These are phyloP conservation scores for Diacronema lutheri DNA, from an alignment of 78 protist species.

Conservation along the genomic window DNA sequence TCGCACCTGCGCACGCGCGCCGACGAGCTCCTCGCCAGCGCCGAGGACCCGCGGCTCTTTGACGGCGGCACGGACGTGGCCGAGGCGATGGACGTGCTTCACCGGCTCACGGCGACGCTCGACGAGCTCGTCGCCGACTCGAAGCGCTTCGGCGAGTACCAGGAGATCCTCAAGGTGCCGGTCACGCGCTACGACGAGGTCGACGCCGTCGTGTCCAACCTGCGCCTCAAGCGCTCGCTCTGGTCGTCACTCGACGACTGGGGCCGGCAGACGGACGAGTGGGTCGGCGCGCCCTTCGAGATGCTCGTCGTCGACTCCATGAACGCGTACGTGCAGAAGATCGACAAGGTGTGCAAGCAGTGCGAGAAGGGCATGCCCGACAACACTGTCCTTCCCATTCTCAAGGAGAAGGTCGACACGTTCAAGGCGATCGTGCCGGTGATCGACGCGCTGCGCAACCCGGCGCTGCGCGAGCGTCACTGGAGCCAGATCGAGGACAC, in stretches of 20 bases:
- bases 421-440: constrained; percentile 48
- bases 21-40: not conserved
- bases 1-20: not conserved
- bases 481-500: constrained; percentile 40
- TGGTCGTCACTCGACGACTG: constrained; percentile 40
- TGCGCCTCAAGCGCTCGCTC: constrained; percentile 9
- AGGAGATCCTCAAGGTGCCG: constrained; percentile 1
- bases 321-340: not conserved
- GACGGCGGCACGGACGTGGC: not conserved
- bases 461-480: constrained; percentile 41
- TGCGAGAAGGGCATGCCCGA: constrained; percentile 4
- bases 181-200: constrained; percentile 2
- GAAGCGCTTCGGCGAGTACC: not conserved
- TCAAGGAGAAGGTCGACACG: not conserved
- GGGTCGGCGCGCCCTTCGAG: constrained; percentile 10
- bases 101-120: not conserved
- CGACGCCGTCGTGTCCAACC: not conserved
- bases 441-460: constrained; percentile 40
- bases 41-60: not conserved
- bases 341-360: constrained; percentile 1
- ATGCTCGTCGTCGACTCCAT: constrained; percentile 10
- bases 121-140: not conserved
- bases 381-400: constrained; percentile 34
- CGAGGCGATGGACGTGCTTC: not conserved
- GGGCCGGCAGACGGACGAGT: not conserved